phyloP scores from a whole-genome alignment of 257 asterid genomes.

The Capsicum baccatum region DNA sequence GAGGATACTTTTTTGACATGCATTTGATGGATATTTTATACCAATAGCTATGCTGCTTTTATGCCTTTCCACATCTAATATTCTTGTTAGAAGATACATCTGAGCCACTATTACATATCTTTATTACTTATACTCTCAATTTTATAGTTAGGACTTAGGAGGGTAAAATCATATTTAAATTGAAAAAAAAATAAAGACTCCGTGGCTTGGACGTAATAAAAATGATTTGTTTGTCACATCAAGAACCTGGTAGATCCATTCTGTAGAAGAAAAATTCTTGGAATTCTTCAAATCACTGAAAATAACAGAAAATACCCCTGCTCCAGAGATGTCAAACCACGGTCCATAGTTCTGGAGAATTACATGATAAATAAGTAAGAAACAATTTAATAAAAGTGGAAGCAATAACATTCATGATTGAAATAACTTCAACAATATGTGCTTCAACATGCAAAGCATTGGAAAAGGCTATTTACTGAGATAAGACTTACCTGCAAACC shows the following conservation, averaged over 20 bases:
- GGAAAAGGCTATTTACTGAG: background rate
- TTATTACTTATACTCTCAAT: background rate
- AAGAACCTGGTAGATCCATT: slow-evolving; percentile 78
- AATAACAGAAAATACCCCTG: slow-evolving; percentile 64
- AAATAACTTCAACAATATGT: background rate
- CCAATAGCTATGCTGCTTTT: background rate
- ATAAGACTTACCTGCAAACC: slow-evolving; percentile 66
- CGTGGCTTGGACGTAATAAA: background rate
- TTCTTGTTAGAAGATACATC: background rate
- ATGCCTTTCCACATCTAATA: background rate
- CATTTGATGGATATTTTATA: background rate
- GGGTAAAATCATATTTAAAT: background rate
- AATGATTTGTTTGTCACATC: slow-evolving; percentile 24
- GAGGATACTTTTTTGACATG: background rate
- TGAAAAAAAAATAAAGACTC: background rate
- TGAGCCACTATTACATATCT: background rate
- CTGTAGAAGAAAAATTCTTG: slow-evolving; percentile 55
- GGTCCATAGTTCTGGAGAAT: slow-evolving; percentile 75
- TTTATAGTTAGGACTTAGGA: background rate
- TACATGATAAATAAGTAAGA: slow-evolving; percentile 19
- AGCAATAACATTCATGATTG: background rate
- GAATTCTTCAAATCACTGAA: slow-evolving; percentile 46
- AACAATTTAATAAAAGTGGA: background rate
- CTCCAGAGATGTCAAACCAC: slow-evolving; percentile 75
- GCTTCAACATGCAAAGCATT: slow-evolving; percentile 13